Evolutionary conservation across 148 eudicot species (phyloP).

Genomic region (Rhododendron ovatum): DNA sequence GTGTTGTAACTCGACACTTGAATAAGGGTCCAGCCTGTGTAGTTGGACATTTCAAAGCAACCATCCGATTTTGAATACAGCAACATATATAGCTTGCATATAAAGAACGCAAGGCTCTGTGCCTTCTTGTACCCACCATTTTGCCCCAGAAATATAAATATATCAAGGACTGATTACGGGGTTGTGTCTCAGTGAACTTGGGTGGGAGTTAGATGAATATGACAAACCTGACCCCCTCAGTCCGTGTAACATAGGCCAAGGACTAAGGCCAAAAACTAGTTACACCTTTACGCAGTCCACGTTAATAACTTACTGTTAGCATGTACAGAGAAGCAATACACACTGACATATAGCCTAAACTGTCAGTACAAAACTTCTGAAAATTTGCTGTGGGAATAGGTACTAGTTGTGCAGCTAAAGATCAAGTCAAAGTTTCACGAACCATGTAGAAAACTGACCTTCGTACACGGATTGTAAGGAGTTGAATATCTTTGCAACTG

Average conservation of each 20-base stretch:
- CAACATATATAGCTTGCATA: background rate
- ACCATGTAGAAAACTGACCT: constrained; percentile 20
- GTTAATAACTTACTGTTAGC: background rate
- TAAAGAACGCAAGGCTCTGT: background rate
- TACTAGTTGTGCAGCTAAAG: background rate
- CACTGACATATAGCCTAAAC: background rate
- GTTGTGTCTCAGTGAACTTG: background rate
- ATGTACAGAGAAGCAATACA: background rate
- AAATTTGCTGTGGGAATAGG: background rate
- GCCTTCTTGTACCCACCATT: background rate
- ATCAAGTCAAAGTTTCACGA: background rate
- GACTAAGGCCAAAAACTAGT: background rate
- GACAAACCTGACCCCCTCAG: background rate
- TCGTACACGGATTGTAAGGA: constrained; percentile 41
- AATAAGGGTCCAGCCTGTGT: background rate
- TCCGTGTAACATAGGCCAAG: background rate
- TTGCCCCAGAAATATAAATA: background rate
- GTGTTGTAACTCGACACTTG: background rate
- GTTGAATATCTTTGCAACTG: constrained; percentile 52
- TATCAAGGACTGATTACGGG: background rate
- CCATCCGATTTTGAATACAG: background rate
- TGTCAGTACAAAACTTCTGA: constrained; percentile 14
- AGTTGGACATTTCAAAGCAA: background rate
- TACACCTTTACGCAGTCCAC: background rate
- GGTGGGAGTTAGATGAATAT: background rate